A percentile compares a stretch with the other conserved stretches of the same genome.
These are phyloP conservation scores for Primulina huaijiensis DNA, from an alignment of 257 asterid genomes.

Conservation along the genomic window DNA sequence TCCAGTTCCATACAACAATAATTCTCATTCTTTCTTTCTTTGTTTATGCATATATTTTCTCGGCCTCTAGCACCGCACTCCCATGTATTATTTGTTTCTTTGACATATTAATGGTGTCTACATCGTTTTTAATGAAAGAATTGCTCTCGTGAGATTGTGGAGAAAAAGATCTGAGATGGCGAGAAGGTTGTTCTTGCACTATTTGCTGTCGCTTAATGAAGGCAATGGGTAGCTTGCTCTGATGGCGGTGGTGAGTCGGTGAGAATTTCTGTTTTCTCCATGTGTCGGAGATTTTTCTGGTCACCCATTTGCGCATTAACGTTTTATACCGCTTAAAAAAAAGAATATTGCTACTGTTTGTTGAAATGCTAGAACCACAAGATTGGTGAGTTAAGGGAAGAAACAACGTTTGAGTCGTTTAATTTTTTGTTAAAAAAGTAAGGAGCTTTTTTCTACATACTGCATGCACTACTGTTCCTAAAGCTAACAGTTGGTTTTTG, in stretches of 20 bases:
- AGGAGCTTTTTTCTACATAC: slow-evolving; percentile 20
- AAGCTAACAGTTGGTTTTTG: neutral
- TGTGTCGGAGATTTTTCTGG: slow-evolving; percentile 23
- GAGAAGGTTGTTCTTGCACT: neutral
- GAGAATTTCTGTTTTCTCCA: slow-evolving; percentile 31
- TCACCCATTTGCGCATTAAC: slow-evolving; percentile 23
- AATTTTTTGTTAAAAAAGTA: neutral
- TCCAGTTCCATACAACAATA: neutral
- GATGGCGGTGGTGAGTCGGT: slow-evolving; percentile 34
- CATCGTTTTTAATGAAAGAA: slow-evolving; percentile 29
- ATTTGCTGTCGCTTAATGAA: slow-evolving; percentile 36
- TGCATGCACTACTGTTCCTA: slow-evolving; percentile 12
- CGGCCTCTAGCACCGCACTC: neutral
- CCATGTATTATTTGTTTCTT: neutral
- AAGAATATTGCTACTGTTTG: slow-evolving; percentile 25
- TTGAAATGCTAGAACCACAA: slow-evolving; percentile 20
- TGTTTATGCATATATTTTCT: too few relatives aligned
- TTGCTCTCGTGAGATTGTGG: slow-evolving; percentile 52
- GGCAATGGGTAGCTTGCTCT: slow-evolving; percentile 58
- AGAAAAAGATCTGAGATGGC: slow-evolving; percentile 60
- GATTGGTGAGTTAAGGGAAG: slow-evolving; percentile 4
- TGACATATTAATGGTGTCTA: neutral
- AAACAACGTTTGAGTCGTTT: neutral
- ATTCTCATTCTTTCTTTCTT: neutral
- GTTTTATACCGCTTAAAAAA: slow-evolving; percentile 14